Evolutionary conservation across 2,329 filamentous ascomycete genomes (phyloP).

Genomic region (Sodiomyces alkalinus): DNA sequence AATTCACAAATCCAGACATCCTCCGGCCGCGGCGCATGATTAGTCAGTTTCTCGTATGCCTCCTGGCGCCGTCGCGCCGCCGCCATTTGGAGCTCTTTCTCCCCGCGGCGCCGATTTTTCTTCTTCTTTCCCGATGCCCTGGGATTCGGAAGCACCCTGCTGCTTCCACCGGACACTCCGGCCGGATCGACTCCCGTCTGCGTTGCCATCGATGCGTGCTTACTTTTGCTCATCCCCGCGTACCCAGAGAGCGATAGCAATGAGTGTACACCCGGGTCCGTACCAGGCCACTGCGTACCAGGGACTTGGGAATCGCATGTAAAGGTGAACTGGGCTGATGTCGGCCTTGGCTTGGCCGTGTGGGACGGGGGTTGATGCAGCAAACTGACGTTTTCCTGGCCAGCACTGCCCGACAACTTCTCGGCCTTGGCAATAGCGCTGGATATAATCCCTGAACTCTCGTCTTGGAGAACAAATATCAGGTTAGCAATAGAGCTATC

Average conservation of each 20-base stretch:
- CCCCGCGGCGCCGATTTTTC: conserved; percentile 49
- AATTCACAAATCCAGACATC: conserved; percentile 96
- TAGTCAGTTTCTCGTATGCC: conserved; percentile 62
- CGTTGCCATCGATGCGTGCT: conserved; percentile 9
- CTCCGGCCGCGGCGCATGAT: conserved; percentile 52
- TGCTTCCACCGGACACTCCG: conserved; percentile 15
- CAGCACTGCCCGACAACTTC: conserved; percentile 45
- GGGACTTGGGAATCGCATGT: conserved; percentile 84
- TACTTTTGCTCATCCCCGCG: conserved; percentile 10
- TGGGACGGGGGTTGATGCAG: conserved; percentile 54
- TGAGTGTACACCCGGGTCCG: conserved; percentile 14
- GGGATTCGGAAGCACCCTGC: background rate
- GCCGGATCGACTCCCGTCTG: no score
- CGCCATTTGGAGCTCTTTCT: conserved; percentile 58
- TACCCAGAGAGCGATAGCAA: conserved; percentile 13
- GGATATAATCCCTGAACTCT: conserved; percentile 68
- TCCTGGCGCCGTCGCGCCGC: conserved; percentile 64
- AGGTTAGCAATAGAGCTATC: no score
- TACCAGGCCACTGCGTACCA: conserved; percentile 60
- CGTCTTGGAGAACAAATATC: conserved; percentile 17
- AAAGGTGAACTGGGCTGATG: conserved; percentile 88
- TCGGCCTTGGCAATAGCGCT: conserved; percentile 82
- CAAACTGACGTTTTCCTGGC: conserved; percentile 66
- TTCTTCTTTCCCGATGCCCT: conserved; percentile 26
- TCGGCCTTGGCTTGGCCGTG: conserved; percentile 43